These are phyloP conservation scores for Drosera capensis DNA, from an alignment of 148 eudicot species.

Conservation along the genomic window DNA sequence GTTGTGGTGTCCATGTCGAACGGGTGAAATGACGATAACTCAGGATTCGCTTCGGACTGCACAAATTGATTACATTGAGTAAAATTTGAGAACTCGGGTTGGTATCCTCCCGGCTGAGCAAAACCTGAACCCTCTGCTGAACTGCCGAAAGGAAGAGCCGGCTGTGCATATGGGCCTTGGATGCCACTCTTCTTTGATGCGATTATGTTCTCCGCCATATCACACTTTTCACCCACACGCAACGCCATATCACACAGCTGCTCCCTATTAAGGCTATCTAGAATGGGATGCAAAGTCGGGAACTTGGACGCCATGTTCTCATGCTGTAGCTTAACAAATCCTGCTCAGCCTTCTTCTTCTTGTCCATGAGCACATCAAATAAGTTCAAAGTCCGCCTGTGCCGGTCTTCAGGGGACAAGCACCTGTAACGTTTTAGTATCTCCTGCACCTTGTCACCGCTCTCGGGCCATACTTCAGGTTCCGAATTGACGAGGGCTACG, in stretches of 20 bases:
- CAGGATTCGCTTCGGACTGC: no score
- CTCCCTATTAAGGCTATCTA: not conserved
- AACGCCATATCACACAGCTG: not conserved
- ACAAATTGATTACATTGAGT: no score
- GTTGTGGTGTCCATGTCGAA: no score
- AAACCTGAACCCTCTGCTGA: not conserved
- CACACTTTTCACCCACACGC: not conserved
- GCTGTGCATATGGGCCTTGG: not conserved
- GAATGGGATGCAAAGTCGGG: slow-evolving; percentile 1
- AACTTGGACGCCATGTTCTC: not conserved
- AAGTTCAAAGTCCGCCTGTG: slow-evolving; percentile 4
- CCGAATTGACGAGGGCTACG: no score
- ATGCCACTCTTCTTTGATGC: not conserved
- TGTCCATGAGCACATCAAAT: slow-evolving; percentile 9
- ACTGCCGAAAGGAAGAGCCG: not conserved
- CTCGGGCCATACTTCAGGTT: not conserved
- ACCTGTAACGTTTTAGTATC: slow-evolving; percentile 8
- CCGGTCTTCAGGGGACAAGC: slow-evolving; percentile 6
- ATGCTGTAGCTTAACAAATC: not conserved
- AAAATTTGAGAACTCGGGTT: no score
- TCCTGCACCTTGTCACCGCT: not conserved
- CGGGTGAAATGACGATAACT: no score
- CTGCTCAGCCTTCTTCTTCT: slow-evolving; percentile 3
- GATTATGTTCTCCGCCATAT: not conserved
- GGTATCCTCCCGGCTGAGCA: not conserved